These are phyloP conservation scores for Moesziomyces antarcticus DNA, from an alignment of 1,284 basidiomycete species.

Conservation along the genomic window DNA sequence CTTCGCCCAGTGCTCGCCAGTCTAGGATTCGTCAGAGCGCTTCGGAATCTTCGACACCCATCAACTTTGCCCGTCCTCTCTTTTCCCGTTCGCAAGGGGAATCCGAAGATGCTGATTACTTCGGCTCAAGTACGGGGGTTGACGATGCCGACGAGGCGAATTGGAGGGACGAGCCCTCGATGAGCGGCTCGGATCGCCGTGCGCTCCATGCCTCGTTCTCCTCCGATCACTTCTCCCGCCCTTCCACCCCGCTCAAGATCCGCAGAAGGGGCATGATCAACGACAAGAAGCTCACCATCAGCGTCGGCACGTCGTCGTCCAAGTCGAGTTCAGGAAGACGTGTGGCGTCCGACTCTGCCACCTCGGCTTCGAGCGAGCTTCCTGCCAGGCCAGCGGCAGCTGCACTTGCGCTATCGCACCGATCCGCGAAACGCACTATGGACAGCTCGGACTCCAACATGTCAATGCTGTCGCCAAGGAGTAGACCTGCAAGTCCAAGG, in stretches of 20 bases:
- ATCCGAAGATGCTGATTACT: background rate
- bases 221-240: background rate
- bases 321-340: slow-evolving; percentile 3
- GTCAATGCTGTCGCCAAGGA: background rate
- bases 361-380: background rate
- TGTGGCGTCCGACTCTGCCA: slow-evolving; percentile 5
- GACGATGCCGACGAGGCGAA: slow-evolving; percentile 8
- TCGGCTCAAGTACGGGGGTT: background rate
- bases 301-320: slow-evolving; percentile 2
- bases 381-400: slow-evolving; percentile 7
- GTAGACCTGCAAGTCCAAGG: slow-evolving; percentile 1
- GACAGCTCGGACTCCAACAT: background rate
- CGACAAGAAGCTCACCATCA: slow-evolving; percentile 36
- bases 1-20: slow-evolving; percentile 9
- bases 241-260: slow-evolving; percentile 26
- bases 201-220: slow-evolving; percentile 11
- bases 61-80: slow-evolving; percentile 33
- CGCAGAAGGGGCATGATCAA: slow-evolving; percentile 23
- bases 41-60: slow-evolving; percentile 11
- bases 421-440: background rate
- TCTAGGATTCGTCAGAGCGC: slow-evolving; percentile 18
- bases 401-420: background rate
- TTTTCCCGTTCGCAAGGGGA: background rate
- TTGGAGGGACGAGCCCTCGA: slow-evolving; percentile 8
- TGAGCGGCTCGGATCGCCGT: slow-evolving; percentile 9